Evolutionary conservation across 1,139 yeast genomes (phyloP), one percentile per base, ranked within the genome.

Genomic region (Diutina mesorugosa): DNA sequence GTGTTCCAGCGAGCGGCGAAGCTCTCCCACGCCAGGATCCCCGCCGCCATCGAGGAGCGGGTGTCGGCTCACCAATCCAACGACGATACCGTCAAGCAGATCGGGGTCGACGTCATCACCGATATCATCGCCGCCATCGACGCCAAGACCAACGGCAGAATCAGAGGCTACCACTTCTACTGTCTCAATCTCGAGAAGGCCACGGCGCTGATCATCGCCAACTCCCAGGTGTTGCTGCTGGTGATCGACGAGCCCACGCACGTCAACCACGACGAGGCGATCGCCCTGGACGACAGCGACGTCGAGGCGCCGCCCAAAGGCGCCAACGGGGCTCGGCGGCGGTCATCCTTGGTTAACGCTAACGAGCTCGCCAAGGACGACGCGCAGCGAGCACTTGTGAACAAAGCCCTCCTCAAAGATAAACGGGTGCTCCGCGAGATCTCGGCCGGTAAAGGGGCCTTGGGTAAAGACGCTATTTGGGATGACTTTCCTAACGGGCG

Each of bases 401-500:
- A 69, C 29, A 68, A 65, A 52, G 69, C 74, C 1, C 30, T 70
- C 16, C 59, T 63, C 35, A 66, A 64, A 29, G 72, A 71, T 57
- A 78, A 82, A 60, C 80, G 81, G 61, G 80, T 80, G 1, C 77
- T 87, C 56, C 74, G 87, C 52, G 89, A 91, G 7, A 89, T 89
- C 47, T 86, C 95, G 57, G 79, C 87, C 30, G 97, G 96, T 55
- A 85, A 87, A 61, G 96, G 96, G 51, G 81, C 87, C 2, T 68
- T 89, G 52, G 96, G 97, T 30, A 83, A 91, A 62, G 95, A 89
- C 69, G 97, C 97, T 9, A 89, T 95, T 2, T 93, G 99, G 99
- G 99, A 93, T 73, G 99, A 93, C 66, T 93, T 90, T 69, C 96
- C 98, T 18, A 93, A 93, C 67, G 99, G 99, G 65, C 81, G 99